These are phyloP conservation scores for Nannochloropsis oceanica DNA, from an alignment of 108 stramenopile species.

Conservation along the genomic window DNA sequence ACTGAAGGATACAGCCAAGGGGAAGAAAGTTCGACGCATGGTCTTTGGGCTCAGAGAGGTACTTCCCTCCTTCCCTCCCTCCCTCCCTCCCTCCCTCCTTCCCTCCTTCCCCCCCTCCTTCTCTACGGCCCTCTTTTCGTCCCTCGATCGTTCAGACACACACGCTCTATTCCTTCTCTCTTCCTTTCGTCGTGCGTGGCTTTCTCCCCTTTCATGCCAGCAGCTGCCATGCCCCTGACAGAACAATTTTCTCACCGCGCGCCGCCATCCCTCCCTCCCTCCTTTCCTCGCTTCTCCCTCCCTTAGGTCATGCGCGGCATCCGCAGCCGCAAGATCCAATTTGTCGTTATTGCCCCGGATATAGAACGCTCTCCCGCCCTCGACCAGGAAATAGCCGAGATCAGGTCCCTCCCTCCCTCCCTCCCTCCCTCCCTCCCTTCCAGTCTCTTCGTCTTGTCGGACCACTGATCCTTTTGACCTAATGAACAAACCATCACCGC, in stretches of 20 bases:
- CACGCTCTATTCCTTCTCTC: neutral
- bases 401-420: neutral
- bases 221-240: neutral
- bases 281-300: neutral
- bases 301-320: neutral
- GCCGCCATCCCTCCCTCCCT: neutral
- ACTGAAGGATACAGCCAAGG: neutral
- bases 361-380: neutral
- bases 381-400: neutral
- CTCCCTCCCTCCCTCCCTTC: neutral
- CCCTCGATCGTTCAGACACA: neutral
- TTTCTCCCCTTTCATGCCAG: neutral
- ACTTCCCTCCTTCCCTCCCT: neutral
- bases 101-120: neutral
- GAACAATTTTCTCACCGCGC: neutral
- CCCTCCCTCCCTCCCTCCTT: neutral
- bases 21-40: neutral
- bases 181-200: neutral
- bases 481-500: too few species aligned
- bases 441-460: neutral
- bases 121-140: neutral
- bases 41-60: neutral
- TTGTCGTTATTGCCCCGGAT: neutral
- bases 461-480: too few species aligned
- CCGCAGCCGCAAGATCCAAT: neutral